Conservation (phyloP, 768 basidiomycete genomes). For the Pisolithus albus region DNA sequence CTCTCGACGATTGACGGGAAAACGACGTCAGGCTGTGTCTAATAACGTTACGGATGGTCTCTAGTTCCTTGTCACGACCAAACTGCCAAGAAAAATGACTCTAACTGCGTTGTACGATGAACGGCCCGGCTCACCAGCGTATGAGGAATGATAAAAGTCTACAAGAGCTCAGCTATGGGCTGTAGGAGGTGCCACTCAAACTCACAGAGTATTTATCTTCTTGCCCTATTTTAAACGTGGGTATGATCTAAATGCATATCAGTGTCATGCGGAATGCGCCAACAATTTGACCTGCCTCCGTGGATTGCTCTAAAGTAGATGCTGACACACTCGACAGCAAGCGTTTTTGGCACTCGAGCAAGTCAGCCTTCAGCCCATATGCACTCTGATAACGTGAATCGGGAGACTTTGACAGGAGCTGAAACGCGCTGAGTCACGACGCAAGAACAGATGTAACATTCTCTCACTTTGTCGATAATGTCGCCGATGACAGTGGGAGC, state of each 20-base stretch:
- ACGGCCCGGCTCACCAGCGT: conserved; percentile 40
- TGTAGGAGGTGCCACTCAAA: neutral
- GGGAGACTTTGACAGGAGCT: conserved; percentile 65
- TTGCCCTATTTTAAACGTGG: conserved; percentile 56
- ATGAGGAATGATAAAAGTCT: conserved; percentile 69
- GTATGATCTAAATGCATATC: conserved; percentile 46
- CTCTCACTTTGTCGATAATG: conserved; percentile 58
- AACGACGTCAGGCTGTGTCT: conserved; percentile 49
- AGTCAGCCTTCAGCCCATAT: conserved; percentile 58
- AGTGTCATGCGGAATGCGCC: neutral
- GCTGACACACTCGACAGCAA: conserved; percentile 50
- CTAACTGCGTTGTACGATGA: neutral
- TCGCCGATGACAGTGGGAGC: conserved; percentile 63
- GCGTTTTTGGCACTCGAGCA: conserved; percentile 61
- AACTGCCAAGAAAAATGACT: conserved; percentile 35
- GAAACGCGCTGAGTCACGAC: neutral
- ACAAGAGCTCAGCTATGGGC: neutral
- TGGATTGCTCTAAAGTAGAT: conserved; percentile 47
- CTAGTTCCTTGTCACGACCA: conserved; percentile 66
- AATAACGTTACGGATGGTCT: conserved; percentile 57
- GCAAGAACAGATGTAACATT: neutral
- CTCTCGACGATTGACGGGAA: conserved; percentile 43
- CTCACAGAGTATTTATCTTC: conserved; percentile 61
- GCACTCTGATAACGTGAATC: conserved; percentile 68
- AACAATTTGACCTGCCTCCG: conserved; percentile 36